Conservation (phyloP, 441 rosid genomes). For the Populus hybrid region DNA sequence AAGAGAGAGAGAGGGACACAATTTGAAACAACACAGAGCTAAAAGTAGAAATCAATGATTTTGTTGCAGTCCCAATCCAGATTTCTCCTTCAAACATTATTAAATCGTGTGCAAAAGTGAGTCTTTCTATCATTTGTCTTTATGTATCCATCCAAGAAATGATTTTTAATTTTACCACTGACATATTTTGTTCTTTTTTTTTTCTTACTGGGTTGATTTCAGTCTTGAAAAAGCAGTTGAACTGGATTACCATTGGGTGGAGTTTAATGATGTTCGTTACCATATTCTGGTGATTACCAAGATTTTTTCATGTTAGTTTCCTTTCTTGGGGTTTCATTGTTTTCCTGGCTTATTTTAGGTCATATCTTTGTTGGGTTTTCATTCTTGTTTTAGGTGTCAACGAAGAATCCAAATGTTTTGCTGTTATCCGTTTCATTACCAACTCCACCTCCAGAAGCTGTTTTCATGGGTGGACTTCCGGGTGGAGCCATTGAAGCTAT, state of each 20-base stretch:
- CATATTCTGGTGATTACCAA: constrained; percentile 69
- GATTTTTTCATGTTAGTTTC: neutral
- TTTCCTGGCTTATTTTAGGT: neutral
- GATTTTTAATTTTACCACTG: neutral
- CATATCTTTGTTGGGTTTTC: neutral
- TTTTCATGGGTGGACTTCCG: constrained; percentile 80
- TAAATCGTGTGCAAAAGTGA: constrained; percentile 73
- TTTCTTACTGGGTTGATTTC: constrained; percentile 18
- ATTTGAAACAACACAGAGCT: neutral
- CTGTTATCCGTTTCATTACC: constrained; percentile 84
- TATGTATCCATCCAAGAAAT: neutral
- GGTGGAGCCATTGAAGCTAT: constrained; percentile 91
- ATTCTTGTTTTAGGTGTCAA: constrained; percentile 49
- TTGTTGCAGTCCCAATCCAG: constrained; percentile 87
- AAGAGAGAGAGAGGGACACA: neutral
- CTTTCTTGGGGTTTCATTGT: neutral
- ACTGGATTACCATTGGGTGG: constrained; percentile 87
- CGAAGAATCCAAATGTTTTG: constrained; percentile 71
- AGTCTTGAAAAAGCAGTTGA: constrained; percentile 89
- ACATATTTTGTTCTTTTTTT: constrained; percentile 14
- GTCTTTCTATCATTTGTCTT: constrained; percentile 10
- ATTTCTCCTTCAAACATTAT: constrained; percentile 82
- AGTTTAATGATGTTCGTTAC: constrained; percentile 88
- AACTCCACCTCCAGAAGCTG: constrained; percentile 75
- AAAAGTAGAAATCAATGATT: constrained; percentile 52